Base-by-base conservation (phyloP, 176 grass and related monocot genomes). In the Rhipidocladum racemiflorum region DNA sequence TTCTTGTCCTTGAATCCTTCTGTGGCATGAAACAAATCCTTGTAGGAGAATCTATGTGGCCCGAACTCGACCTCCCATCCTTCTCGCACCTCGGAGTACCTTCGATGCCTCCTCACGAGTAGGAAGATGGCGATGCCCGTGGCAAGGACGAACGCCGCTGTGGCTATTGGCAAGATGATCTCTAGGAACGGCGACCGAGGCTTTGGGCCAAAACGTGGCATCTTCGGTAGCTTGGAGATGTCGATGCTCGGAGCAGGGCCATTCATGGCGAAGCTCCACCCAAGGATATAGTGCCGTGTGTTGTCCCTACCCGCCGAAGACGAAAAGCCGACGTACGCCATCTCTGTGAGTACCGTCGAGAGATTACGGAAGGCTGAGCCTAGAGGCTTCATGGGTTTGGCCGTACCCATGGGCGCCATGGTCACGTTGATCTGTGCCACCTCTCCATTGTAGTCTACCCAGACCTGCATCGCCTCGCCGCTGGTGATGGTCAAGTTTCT, bases 251-350 rank as follows among this genome's bases (percentile, higher is more conserved):
- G 78, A 20, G 86, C 90, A 35, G 15, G 51, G 28, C 49, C 67
- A 17, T 86, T 83, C 27, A 92, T 71, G 39, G 67, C 85, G 12
- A 89, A 89, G 35, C 90, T 92, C 87, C 87, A 92, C 13, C 86
- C 90, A 4, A 89, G 68, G 5, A 92, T 59, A 2, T 63, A 92
- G 28, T 92, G 79, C 28, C 53, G 29, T 4, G 75, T 39, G 29
- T 70, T 44, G 15, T 56, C 64, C 27, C 24, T 21, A 16, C 67
- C 68, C 8, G 84, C 66, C 20, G 68, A 55, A 27, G 76, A 13
- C 0, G 83, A 62, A 40, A 81, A 85, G 11, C 83, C 74, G 3
- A 85, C 28, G 27, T 70, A 78, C 7, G 56, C 45, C 18, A 36
- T 7, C n/a, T 78, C 83, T 16, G 39, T 15, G 35, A 86, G 20